Percentiles rank a stretch among this genome's conserved stretches.
Conservation (phyloP, 495 filamentous ascomycete species). For the Paragyromitra xinjiangensis region DNA sequence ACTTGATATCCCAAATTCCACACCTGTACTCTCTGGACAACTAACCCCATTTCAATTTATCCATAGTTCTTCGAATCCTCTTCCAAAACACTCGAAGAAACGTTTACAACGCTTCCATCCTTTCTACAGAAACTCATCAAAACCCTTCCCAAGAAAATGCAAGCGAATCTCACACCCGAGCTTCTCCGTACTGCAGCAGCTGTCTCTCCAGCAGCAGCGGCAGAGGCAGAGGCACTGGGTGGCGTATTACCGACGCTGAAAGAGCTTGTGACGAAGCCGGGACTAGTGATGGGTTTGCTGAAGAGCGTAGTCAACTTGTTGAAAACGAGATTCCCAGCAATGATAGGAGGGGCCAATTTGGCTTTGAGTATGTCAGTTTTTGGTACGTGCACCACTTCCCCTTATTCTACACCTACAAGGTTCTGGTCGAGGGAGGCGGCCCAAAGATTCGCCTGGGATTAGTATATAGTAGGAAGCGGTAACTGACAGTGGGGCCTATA, state of each 20-base stretch:
- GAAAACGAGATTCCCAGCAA: constrained; percentile 82
- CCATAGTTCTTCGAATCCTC: constrained; percentile 76
- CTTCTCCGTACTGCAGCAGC: constrained; percentile 62
- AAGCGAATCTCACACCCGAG: constrained; percentile 76
- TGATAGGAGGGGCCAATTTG: constrained; percentile 81
- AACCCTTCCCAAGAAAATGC: constrained; percentile 83
- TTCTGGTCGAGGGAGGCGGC: neutral
- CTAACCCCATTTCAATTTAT: constrained; percentile 6
- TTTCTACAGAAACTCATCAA: constrained; percentile 88
- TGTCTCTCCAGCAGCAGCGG: constrained; percentile 58
- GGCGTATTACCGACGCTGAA: constrained; percentile 71
- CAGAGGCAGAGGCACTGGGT: constrained; percentile 62
- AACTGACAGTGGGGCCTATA: constrained; percentile 55
- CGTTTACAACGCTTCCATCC: constrained; percentile 78
- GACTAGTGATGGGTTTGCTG: constrained; percentile 80
- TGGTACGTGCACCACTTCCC: constrained; percentile 64
- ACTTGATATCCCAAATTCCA: neutral
- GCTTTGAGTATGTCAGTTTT: constrained; percentile 86
- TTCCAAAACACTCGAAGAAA: constrained; percentile 76
- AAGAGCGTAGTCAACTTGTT: constrained; percentile 86
- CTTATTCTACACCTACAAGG: neutral
- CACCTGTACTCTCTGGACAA: neutral
- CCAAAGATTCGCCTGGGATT: no score
- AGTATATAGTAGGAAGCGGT: neutral
- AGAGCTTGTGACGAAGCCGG: constrained; percentile 84